A percentile compares a stretch with the other conserved stretches of the same genome.
Evolutionary conservation across 2,329 filamentous ascomycete species (phyloP).

Genomic region (Penicillium sp.): DNA sequence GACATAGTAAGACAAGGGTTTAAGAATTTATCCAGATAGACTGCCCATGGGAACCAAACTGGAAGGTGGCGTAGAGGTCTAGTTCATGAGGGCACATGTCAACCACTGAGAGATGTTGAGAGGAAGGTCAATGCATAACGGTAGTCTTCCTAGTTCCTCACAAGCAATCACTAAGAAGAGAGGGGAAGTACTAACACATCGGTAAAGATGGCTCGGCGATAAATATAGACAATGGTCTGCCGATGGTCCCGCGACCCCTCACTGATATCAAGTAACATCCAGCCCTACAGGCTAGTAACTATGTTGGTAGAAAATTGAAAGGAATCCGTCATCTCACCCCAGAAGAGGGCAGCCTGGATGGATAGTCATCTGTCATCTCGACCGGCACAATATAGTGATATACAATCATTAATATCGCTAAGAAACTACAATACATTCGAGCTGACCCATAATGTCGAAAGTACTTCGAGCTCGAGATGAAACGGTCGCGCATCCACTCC

Average conservation of each 20-base stretch:
- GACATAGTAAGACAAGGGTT: background rate
- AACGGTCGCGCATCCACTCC: too few species aligned
- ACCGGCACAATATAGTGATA: too few species aligned
- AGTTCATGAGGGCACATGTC: background rate
- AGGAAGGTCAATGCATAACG: background rate
- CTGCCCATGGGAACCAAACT: background rate
- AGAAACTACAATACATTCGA: too few species aligned
- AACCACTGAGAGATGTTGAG: background rate
- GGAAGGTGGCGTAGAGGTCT: background rate
- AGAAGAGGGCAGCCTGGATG: too few species aligned
- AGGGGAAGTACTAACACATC: background rate
- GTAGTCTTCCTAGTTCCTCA: background rate
- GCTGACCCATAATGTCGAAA: too few species aligned
- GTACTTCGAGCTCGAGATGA: too few species aligned
- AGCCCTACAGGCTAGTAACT: too few species aligned
- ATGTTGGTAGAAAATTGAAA: too few species aligned
- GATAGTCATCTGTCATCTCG: too few species aligned
- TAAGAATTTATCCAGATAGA: background rate
- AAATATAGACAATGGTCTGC: conserved; percentile 1
- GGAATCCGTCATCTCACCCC: too few species aligned
- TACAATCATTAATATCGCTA: too few species aligned
- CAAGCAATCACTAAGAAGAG: too few species aligned
- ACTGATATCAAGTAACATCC: background rate
- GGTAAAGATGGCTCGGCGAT: background rate
- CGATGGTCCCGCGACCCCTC: background rate